Base-by-base conservation (phyloP, 495 filamentous ascomycete species). In the Neurospora sp. region DNA sequence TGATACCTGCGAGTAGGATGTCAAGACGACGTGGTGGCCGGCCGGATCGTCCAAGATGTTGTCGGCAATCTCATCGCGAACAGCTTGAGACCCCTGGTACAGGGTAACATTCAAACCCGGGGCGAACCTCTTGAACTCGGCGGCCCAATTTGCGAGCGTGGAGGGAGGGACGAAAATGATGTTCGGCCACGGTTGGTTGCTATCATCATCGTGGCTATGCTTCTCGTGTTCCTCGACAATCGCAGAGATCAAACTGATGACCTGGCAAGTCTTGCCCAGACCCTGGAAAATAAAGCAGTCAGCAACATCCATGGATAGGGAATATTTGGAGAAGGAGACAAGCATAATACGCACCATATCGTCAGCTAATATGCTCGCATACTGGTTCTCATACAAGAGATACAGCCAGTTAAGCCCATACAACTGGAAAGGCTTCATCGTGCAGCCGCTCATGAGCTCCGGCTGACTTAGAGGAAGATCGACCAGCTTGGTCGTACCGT, bases 211-310 rank as follows among this genome's bases (percentile, higher is more conserved):
- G 5, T 71, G 48, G 16, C 73, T 70, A 9, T 74, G 73, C 9
- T 40, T 31, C n/a, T 76, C 75, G 54, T 79, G 80, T 4, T 77
- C 88, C 75, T 93, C 89, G 16, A 90, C 88, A 8, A 99, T 84
- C 75, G 97, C 91, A 5, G 94, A 90, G 31, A 99, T 86, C 79
- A 98, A 94, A 0, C 94, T 89, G 75, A 99, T 97, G 71, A 99
- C 94, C 78, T 98, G 94, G 76, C 94, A 97, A 0, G 96, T 99
- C 84, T 99, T 99, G 12, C 96, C 96, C 10, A 98, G 86, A 59
- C 96, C 96, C 54, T 66, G 14, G 27, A 66, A 35, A 37, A 12
- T 66, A 35, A 1, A 59, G 18, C 14, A 27, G 27, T 66, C 7
- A 66, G 54, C 54, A 62, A 62, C 27, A 54, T 5, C 27, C 27